Evolutionary conservation across 2,329 filamentous ascomycete species (phyloP).

Genomic region (Penicillium polonicum): DNA sequence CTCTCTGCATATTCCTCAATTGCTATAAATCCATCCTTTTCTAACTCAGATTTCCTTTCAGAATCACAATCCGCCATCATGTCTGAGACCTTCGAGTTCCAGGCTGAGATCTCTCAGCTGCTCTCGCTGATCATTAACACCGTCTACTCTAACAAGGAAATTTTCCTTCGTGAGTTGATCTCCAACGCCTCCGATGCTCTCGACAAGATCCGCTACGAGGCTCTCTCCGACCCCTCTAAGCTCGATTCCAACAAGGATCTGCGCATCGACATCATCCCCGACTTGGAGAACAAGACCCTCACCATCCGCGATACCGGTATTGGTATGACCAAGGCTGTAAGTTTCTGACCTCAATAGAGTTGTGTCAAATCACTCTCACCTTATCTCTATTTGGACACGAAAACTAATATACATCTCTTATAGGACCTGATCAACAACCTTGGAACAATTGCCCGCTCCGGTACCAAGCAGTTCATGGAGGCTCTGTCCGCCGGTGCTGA

Average conservation of each 20-base stretch:
- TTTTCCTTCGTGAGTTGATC: slow-evolving; percentile 97
- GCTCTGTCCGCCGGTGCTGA: slow-evolving; percentile 96
- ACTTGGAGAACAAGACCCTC: slow-evolving; percentile 96
- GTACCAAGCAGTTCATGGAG: slow-evolving; percentile 99
- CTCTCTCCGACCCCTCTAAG: slow-evolving; percentile 94
- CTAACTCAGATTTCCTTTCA: slow-evolving; percentile 4
- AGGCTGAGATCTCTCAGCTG: slow-evolving; percentile 99
- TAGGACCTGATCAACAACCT: slow-evolving; percentile 99
- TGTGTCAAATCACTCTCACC: background rate
- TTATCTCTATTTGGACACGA: background rate
- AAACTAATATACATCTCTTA: background rate
- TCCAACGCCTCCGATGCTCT: slow-evolving; percentile 98
- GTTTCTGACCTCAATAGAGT: slow-evolving; percentile 40
- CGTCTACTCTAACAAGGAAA: slow-evolving; percentile 99
- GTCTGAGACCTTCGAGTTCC: slow-evolving; percentile 99
- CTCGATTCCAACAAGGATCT: slow-evolving; percentile 97
- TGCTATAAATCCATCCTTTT: slow-evolving; percentile 1
- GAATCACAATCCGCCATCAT: slow-evolving; percentile 55
- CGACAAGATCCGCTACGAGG: slow-evolving; percentile 99
- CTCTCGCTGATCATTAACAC: slow-evolving; percentile 99
- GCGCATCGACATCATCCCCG: slow-evolving; percentile 96
- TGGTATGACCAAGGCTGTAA: slow-evolving; percentile 99
- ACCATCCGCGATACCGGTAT: slow-evolving; percentile 98
- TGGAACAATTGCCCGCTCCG: slow-evolving; percentile 97
- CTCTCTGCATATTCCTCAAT: background rate